Evolutionary conservation across 1,139 yeast species (phyloP), one percentile per base, ranked within the genome.

Genomic region (Debaryomyces psychrophilus): DNA sequence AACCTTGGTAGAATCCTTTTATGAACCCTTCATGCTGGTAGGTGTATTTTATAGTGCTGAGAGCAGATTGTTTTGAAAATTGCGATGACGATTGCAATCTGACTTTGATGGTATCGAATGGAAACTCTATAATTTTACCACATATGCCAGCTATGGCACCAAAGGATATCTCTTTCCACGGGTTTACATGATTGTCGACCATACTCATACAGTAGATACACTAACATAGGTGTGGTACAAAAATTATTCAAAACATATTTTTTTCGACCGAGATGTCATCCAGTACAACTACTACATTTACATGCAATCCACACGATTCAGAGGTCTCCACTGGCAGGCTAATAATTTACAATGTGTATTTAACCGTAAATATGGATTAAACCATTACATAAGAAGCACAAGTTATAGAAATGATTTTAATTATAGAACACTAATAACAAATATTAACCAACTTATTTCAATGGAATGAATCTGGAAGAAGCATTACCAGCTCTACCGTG

Each of bases 401-500:
- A 44, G 44, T 41, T 40, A 41, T 36, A 37, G 40, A 41, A 43
- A 43, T 31, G 35, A 37, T 46, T 37, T 38, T 37, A 35, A 41
- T 45, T 37, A 48, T 40, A 37, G 37, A 41, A 40, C 46, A 43
- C 46, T 37, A 31, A 35, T 36, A 29, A 35, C 38, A 35, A 38
- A 38, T 38, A 38, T 38, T 38, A 38, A 40, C 39, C 29, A 31
- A 35, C 68, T 67, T 71, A 75, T 68, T 71, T 73, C 67, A 75
- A 73, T 68, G 92, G 90, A 70, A 85, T 83, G 84, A 85, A 82
- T 82, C 88, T 81, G 67, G 92, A 79, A 68, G 95, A 85, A 77
- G 89, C 85, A 76, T 89, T 87, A 85, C 96, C 96, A 71, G 97
- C 95, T 85, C 96, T 90, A 83, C 98, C 98, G 85, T 92, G 98